Evolutionary conservation across 441 rosid species (phyloP), one percentile per base, ranked within the genome.

Genomic region (Brassica balearica): DNA sequence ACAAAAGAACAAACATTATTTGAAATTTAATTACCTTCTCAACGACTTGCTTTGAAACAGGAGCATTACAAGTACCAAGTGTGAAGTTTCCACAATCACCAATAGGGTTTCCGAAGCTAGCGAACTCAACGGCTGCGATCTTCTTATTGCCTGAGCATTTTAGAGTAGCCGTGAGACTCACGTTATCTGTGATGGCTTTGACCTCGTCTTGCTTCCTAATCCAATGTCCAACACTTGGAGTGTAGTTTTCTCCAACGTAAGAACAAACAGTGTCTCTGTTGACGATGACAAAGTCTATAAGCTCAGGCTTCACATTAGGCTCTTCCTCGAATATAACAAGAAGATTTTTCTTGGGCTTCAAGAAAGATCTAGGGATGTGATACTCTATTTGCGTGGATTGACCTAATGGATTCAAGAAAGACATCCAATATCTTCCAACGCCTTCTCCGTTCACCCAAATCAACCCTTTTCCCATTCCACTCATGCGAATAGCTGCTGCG

Each of bases 361-460:
- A 65, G 77, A 77, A 87, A 34, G 82, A 81, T 76, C 88, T 84
- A n/a, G 91, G 89, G 62, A 86, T 81, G 74, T 86, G 89, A 75
- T 86, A 86, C 86, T 92, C 98, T 7, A 83, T 32, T 83, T 96
- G 98, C 20, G 98, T 78, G 11, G 98, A 87, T 22, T 82, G 55
- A 1, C 82, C 84, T 36, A 91, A 87, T 15, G 99, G 91, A 32
- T 97, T 89, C 19, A 90, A 63, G 80, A 76, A 94, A 10, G 93
- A 83, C 86, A 84, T 78, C 99, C 99, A 96, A 76, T 92, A 87
- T n/a, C 99, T 86, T 25, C 99, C 98, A 7, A 96, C 90, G 82
- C 87, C 90, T 64, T 83, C 78, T 7, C 98, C 98, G 36, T 96
- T 96, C 38, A 96, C 82, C 97, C 98, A 96, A 68, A 89, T 83